A percentile compares a stretch with the other conserved stretches of the same genome.
These are phyloP conservation scores for Geranium incanum DNA, from an alignment of 441 rosid species.

Conservation along the genomic window DNA sequence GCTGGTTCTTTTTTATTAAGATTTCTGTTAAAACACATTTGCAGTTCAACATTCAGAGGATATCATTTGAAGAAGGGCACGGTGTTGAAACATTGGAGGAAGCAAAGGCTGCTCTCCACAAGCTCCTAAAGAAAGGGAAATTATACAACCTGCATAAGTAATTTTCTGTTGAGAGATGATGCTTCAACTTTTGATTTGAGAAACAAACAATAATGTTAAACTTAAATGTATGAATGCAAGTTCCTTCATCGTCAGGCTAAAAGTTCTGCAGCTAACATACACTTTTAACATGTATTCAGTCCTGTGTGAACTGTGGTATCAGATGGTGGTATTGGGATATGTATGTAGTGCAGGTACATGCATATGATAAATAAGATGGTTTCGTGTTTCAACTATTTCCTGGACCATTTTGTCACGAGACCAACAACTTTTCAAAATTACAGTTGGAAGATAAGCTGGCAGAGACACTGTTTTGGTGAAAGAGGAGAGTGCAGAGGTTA, in stretches of 20 bases:
- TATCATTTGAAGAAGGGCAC: slow-evolving; percentile 75
- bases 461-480: no score
- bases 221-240: background rate
- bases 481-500: no score
- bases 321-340: no score
- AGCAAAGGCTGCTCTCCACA: slow-evolving; percentile 75
- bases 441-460: no score
- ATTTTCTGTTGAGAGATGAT: background rate
- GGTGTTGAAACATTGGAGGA: slow-evolving; percentile 73
- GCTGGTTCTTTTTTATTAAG: background rate
- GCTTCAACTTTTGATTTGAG: no score
- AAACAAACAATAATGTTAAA: background rate
- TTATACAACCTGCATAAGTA: slow-evolving; percentile 51
- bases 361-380: no score
- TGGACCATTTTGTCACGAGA: no score
- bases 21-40: background rate
- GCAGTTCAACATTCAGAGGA: slow-evolving; percentile 79
- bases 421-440: no score
- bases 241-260: background rate
- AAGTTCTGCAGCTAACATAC: background rate
- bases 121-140: slow-evolving; percentile 56
- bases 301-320: background rate
- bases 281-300: background rate
- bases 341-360: background rate
- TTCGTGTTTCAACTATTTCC: no score